Evolutionary conservation across 371 early-diverging fungal genomes (phyloP).

Genomic region (Coemansia sp.): DNA sequence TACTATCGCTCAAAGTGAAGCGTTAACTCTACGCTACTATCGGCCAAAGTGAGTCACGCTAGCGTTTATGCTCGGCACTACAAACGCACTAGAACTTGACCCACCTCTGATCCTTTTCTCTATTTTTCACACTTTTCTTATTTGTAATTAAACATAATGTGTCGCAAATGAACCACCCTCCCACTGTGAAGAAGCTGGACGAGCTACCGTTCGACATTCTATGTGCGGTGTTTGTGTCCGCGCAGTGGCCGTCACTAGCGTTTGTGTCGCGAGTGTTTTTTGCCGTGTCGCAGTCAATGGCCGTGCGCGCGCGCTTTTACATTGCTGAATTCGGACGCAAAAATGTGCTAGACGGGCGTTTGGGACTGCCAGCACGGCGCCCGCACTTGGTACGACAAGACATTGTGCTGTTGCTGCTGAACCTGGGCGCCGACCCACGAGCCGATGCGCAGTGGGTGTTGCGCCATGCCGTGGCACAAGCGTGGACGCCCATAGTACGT

Average conservation of each 20-base stretch:
- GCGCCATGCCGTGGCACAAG: slow-evolving; percentile 46
- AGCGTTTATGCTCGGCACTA: too few species aligned
- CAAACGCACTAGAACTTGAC: too few species aligned
- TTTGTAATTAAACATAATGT: background rate
- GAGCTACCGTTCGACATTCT: slow-evolving; percentile 51
- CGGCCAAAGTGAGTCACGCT: too few species aligned
- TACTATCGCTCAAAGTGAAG: too few species aligned
- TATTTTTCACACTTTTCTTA: background rate
- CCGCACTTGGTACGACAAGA: slow-evolving; percentile 41
- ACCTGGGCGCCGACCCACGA: slow-evolving; percentile 49
- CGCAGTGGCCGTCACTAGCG: slow-evolving; percentile 51
- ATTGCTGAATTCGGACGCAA: slow-evolving; percentile 43
- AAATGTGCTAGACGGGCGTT: slow-evolving; percentile 39
- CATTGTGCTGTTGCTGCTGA: slow-evolving; percentile 43
- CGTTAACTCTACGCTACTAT: too few species aligned
- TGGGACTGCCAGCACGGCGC: slow-evolving; percentile 42
- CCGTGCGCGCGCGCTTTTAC: slow-evolving; percentile 49
- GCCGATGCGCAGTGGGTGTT: slow-evolving; percentile 50
- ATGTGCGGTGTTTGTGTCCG: slow-evolving; percentile 43
- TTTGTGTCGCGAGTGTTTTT: slow-evolving; percentile 40
- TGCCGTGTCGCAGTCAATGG: slow-evolving; percentile 36
- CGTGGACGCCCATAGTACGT: slow-evolving; percentile 36
- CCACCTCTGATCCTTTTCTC: background rate
- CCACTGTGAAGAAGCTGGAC: slow-evolving; percentile 7
- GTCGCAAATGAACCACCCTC: too few species aligned